Evolutionary conservation across 2,329 filamentous ascomycete species (phyloP), one percentile per base, ranked within the genome.

Genomic region (Botrytis galanthina): DNA sequence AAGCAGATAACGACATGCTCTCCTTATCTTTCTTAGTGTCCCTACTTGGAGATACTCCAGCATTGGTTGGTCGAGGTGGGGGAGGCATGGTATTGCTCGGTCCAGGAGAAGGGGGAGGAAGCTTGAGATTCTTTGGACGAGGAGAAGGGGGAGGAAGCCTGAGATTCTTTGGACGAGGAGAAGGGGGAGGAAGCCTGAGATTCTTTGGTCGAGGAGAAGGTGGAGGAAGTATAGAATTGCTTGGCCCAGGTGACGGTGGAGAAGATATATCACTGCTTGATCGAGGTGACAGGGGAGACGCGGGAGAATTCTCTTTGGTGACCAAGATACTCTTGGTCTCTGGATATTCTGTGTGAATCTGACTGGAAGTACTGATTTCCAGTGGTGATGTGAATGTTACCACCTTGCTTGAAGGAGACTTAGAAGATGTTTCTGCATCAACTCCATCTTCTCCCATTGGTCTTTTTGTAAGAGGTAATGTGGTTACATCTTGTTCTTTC

Each of bases 221-320:
- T 20, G 64, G 8, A 20, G 64, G 12, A 67, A 35, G 26, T 14
- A 29, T 12, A 18, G 39, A 9, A 32, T 46, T 10, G 12, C 18
- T 32, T 46, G 63, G 12, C 37, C 14, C 26, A n/a, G 44, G 32
- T 18, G 22, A 18, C 12, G 26, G 14, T 20, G 32, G 4, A 18
- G 32, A 16, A 39, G 20, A 26, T 26, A 48, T 48, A 18, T 26
- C 1, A 39, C 14, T 12, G n/a, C 22, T 10, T 67, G 4, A 2
- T 37, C 32, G 64, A 54, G 26, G 26, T 20, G 46, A 39, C 14
- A 4, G 46, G 4, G 32, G 14, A n/a, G 32, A 22, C 22, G 1
- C 9, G 1, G 16, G 1, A 6, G 2, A 2, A 18, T 51, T 4
- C 3, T n/a, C 4, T n/a, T 42, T n/a, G 14, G 42, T 26, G 35